Percentiles rank a stretch among this genome's conserved stretches.
Conservation (phyloP, 2,329 filamentous ascomycete species). For the Cercospora zeae-maydis region DNA sequence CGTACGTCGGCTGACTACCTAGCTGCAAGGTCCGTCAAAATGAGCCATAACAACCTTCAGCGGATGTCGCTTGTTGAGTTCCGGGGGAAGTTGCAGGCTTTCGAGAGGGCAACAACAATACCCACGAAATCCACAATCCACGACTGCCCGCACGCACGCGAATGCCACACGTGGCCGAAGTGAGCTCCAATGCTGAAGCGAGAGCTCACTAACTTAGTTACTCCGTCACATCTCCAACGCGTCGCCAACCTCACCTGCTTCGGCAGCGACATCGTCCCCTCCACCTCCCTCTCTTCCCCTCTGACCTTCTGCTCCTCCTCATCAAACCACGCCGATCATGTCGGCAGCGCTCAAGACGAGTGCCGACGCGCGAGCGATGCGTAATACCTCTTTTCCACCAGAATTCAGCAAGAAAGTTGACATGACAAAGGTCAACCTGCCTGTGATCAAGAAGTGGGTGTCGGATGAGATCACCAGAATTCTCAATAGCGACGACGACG, state of each 20-base stretch:
- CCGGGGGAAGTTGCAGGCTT: no score
- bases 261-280: not conserved
- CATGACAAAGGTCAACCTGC: constrained; percentile 93
- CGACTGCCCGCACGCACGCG: no score
- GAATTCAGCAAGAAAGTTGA: constrained; percentile 96
- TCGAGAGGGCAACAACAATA: no score
- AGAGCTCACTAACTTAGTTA: not conserved
- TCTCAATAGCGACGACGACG: constrained; percentile 88
- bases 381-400: constrained; percentile 86
- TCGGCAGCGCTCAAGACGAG: constrained; percentile 53
- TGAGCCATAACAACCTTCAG: no score
- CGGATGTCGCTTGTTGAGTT: no score
- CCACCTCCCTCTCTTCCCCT: not conserved
- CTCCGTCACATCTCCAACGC: not conserved
- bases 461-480: constrained; percentile 82
- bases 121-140: no score
- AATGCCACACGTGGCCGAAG: no score
- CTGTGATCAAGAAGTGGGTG: constrained; percentile 99
- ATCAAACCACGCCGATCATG: constrained; percentile 8
- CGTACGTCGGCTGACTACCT: not conserved
- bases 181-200: not conserved
- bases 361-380: constrained; percentile 84
- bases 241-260: constrained; percentile 1
- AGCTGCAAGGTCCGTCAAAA: no score
- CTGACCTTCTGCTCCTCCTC: not conserved